Conservation (phyloP, 352 stramenopile genomes). For the Globisporangium orthogonon region DNA sequence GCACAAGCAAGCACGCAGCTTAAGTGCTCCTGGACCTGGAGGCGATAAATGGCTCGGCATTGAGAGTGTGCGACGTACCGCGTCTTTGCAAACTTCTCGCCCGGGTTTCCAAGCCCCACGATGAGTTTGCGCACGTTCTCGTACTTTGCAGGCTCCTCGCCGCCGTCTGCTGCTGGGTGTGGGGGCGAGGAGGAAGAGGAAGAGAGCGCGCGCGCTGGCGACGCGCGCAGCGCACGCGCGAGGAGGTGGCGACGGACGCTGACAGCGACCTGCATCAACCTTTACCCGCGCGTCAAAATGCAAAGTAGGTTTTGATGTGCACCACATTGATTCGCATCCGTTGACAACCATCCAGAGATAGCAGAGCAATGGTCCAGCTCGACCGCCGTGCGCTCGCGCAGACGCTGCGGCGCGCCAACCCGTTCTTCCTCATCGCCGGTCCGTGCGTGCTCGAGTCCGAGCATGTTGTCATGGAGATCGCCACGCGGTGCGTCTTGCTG, state of each 20-base stretch:
- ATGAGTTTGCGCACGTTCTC: conserved; percentile 75
- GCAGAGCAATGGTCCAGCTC: conserved; percentile 11
- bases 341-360: not conserved
- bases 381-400: conserved; percentile 42
- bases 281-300: too few species aligned
- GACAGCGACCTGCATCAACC: not conserved
- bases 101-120: conserved; percentile 81
- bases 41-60: too few species aligned
- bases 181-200: not conserved
- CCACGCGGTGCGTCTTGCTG: conserved; percentile 32
- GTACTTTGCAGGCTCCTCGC: conserved; percentile 25
- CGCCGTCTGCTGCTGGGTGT: not conserved
- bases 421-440: conserved; percentile 84
- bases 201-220: not conserved
- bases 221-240: not conserved
- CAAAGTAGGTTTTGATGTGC: not conserved
- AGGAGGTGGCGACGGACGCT: not conserved
- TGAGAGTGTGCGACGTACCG: conserved; percentile 22
- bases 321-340: conserved; percentile 9
- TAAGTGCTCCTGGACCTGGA: not conserved
- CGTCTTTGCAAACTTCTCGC: conserved; percentile 76
- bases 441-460: conserved; percentile 81
- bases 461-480: conserved; percentile 58
- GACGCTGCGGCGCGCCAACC: conserved; percentile 44
- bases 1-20: not conserved